Percentiles rank a stretch among this genome's conserved stretches.
Evolutionary conservation across 2,329 filamentous ascomycete genomes (phyloP).

Genomic region (Alternaria alternata): DNA sequence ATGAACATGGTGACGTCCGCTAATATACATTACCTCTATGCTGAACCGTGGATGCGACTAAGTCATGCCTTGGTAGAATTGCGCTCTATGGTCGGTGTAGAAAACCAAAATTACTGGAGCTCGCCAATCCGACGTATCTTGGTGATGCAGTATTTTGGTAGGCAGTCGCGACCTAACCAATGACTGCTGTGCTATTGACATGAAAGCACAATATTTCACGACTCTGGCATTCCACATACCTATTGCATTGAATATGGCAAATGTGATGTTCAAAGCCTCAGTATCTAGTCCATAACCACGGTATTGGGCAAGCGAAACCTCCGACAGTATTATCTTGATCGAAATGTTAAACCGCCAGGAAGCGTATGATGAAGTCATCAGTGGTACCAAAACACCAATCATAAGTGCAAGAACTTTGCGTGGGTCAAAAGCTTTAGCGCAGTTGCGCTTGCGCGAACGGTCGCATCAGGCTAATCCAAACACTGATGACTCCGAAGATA

Average conservation of each 20-base stretch:
- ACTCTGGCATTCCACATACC: not conserved
- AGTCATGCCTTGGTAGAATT: not conserved
- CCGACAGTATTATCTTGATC: not conserved
- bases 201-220: not conserved
- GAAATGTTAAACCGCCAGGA: not conserved
- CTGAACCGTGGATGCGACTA: not conserved
- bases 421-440: not conserved
- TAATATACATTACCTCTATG: not conserved
- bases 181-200: not conserved
- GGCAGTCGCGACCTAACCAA: not conserved
- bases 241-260: not conserved
- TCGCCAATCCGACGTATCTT: not conserved
- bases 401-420: not conserved
- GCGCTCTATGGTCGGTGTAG: not conserved
- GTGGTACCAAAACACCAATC: not conserved
- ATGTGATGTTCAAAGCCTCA: not conserved
- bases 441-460: not conserved
- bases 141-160: not conserved
- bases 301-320: not conserved
- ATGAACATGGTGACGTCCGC: not conserved
- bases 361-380: not conserved
- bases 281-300: not conserved
- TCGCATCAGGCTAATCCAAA: not conserved
- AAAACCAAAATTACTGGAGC: not conserved
- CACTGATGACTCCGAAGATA: not conserved